Base-by-base conservation (phyloP, 345 rosid species). In the Tarenaya hassleriana region DNA sequence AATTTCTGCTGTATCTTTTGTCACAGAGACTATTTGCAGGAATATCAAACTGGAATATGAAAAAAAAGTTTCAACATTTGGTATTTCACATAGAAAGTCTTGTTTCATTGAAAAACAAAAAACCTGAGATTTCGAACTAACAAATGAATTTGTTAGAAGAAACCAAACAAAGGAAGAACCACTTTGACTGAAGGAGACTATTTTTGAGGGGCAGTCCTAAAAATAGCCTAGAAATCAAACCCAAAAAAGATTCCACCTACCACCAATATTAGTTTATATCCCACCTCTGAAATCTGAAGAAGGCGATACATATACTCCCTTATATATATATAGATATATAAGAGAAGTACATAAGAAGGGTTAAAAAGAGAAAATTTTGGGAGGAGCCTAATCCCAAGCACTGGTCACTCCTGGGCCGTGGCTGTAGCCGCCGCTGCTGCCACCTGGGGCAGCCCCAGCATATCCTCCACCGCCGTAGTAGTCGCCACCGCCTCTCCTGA, bases 381-480 rank as follows among this genome's bases (percentile, higher is more conserved):
- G 54, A 50, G 31, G 64, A 11, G 64, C 41, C 61, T 69, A 89
- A 69, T 85, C 97, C 95, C 94, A 89, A 38, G 97, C 92, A 52
- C 97, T 89, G 56, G 81, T 64, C 65, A 61, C 80, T 43, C 78
- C 86, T 20, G 83, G 56, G 33, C 69, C 69, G 52, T 63, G 57
- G 16, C 67, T 8, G n/a, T n/a, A n/a, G 11, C 41, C 8, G 15
- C 41, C 41, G 8, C 15, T 3, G 3, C 41, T 67, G 24, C 67
- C 67, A 33, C 57, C 61, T 17, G 66, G 66, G 10, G 48, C 71
- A 48, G 8, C 41, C 15, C 71, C 71, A 48, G 65, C 66, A 7
- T 58, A 58, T 11, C 69, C 63, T 16, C 66, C 66, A 40, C 77
- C 75, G 47, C 52, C 53, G 17, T 38, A 37, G 20, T 31, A 41